Evolutionary conservation across 75 land plant genomes (phyloP).

Genomic region (Adiantum capillusveneris): DNA sequence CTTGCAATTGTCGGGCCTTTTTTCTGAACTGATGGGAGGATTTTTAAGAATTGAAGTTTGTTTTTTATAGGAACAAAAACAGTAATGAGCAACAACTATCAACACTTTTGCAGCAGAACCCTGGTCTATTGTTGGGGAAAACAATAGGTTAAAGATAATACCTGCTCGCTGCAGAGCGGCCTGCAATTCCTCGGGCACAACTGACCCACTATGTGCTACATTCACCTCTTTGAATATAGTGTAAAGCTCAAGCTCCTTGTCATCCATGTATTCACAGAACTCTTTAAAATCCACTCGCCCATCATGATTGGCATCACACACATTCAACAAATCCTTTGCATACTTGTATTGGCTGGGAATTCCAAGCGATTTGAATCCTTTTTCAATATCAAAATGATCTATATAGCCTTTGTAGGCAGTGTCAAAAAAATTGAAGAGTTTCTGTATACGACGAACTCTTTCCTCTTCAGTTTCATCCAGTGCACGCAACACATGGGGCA

Average conservation of each 20-base stretch:
- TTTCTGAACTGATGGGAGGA: too few relatives aligned
- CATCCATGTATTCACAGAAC: constrained; percentile 74
- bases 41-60: too few relatives aligned
- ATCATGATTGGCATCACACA: constrained; percentile 77
- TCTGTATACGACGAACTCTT: constrained; percentile 56
- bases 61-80: too few relatives aligned
- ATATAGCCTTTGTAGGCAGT: constrained; percentile 35
- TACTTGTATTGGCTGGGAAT: constrained; percentile 80
- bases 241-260: constrained; percentile 82
- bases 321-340: constrained; percentile 66
- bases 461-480: constrained; percentile 63
- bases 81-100: too few relatives aligned
- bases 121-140: too few relatives aligned
- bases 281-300: constrained; percentile 73
- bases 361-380: constrained; percentile 47
- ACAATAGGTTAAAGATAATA: too few relatives aligned
- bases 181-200: constrained; percentile 81
- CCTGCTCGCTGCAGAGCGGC: constrained; percentile 74
- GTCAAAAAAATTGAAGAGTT: constrained; percentile 72
- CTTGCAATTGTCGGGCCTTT: too few relatives aligned
- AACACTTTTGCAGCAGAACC: too few relatives aligned
- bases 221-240: constrained; percentile 74
- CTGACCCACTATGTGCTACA: constrained; percentile 79
- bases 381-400: constrained; percentile 60
- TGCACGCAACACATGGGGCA: constrained; percentile 39